Base-by-base conservation (phyloP, 176 grass and related monocot species). In the Paspalum vaginatum region DNA sequence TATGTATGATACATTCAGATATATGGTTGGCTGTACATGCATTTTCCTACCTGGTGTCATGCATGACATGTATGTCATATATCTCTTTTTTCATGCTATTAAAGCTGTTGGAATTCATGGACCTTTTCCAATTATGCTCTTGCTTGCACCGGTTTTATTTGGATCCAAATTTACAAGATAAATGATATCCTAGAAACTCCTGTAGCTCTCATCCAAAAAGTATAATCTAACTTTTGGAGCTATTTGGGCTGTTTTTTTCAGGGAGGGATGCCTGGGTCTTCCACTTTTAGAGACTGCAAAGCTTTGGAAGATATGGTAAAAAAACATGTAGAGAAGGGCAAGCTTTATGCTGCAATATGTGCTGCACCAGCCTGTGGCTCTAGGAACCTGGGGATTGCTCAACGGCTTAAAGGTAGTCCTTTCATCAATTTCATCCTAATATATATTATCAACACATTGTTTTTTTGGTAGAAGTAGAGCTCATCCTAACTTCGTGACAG, bases 361-460 rank as follows among this genome's bases (percentile, higher is more conserved):
- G 92, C 88, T 27, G 88, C 92, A 15, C 92, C 92, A 24, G 92
- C 92, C 92, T 1, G 50, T 94, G 65, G 88, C 92, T 8, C 83
- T 91, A 20, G 92, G 92, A 84, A 67, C 88, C 9, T 94, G 91
- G 92, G 92, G 92, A 43, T 83, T 94, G 63, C 92, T 94, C 27
- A 94, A 88, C 61, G 88, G 83, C 13, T 68, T 91, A 57, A 91
- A 94, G 86, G 92, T 91, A 68, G 21, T 25, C 16, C 3, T 52
- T 70, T 61, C 0, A 62, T 9, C 5, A 2, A 6, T 70, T 45
- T 40, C 32, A 45, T 20, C 10, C 2, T 27, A 20, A 8, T 55
- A 24, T 65, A 14, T 41, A 27, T 25, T 42, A 27, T 76, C 45
- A 4, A 41, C n/a, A 81, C 25, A 15, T 75, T 75, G 7, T 18